Evolutionary conservation across 1,284 basidiomycete genomes (phyloP), one percentile per base, ranked within the genome.

Genomic region (Tilletiopsis washingtonensis): DNA sequence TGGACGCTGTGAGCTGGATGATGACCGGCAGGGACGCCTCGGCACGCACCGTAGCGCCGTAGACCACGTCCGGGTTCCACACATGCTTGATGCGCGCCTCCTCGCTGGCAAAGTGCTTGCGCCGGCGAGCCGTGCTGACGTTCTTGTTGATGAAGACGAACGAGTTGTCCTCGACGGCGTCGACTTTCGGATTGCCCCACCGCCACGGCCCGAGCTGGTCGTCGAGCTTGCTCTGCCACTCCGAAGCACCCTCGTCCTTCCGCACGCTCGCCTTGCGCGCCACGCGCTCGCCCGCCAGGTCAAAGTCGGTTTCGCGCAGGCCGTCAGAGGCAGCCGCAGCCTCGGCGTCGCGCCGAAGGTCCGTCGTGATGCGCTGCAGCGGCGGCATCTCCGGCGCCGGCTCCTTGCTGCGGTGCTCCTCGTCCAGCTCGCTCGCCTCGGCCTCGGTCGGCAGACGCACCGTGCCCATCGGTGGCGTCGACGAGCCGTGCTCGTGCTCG

Each of bases 151-250:
- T 64, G 45, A 76, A 76, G 25, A 76, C 69, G 49, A 76, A 76
- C 0, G 69, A 71, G 42, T 76, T 74, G 63, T 76, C 75, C 56
- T 76, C 75, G 32, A 75, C 60, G 50, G 74, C 69, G 52, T 76
- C 75, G 3, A 69, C 62, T 1, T 57, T 59, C 4, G 72, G 69
- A 43, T 75, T 71, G 1, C 60, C 53, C 44, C 75, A 76, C 34
- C 74, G 66, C 73, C 71, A 76, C 0, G 74, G 72, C 5, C 75
- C 75, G 0, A 76, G 55, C 56, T 64, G 49, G 9, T 64, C 60
- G 40, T 68, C 65, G 23, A 67, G 56, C 57, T 57, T 55, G 14
- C 54, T 54, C n/a, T 23, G 4, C 37, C 36, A 12, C 34, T 26
- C 40, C 6, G 32, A 36, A n/a, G 47, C 20, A 12, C 29, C 36